phyloP scores from a whole-genome alignment of 192 early-diverging fungal species.

The Bifiguratus adelaidae region DNA sequence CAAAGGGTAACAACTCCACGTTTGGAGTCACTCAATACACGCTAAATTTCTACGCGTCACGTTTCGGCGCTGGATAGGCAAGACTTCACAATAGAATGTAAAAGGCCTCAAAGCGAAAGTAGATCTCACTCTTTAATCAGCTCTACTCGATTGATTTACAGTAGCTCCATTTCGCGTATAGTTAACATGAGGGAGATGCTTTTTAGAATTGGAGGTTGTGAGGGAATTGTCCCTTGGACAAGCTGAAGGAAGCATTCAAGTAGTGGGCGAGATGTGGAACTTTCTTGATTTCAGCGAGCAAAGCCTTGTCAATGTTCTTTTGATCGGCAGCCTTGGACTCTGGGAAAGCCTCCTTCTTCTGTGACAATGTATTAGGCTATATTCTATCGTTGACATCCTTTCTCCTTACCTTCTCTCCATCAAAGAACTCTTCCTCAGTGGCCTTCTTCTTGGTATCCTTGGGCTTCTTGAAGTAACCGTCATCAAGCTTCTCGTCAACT shows the following conservation, averaged over 20 bases:
- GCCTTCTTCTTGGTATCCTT: conserved; percentile 62
- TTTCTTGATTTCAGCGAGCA: conserved; percentile 75
- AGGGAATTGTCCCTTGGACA: conserved; percentile 94
- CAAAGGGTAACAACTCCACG: not conserved
- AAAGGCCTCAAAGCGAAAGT: no score
- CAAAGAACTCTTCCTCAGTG: conserved; percentile 88
- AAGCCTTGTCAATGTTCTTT: conserved; percentile 77
- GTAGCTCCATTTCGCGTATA: no score
- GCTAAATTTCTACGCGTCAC: no score
- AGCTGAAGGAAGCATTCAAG: conserved; percentile 79
- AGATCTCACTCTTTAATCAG: no score
- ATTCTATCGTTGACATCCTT: not conserved
- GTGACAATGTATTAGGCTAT: not conserved
- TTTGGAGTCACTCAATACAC: no score
- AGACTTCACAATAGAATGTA: no score
- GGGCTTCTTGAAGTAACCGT: conserved; percentile 87
- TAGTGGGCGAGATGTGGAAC: conserved; percentile 81
- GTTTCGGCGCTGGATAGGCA: no score
- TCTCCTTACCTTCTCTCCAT: conserved; percentile 37
- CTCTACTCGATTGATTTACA: no score
- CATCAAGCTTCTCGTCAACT: conserved; percentile 79
- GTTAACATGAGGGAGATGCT: no score
- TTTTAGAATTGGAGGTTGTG: conserved; percentile 94
- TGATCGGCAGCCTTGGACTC: conserved; percentile 80
- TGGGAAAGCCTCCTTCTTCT: conserved; percentile 70